Evolutionary conservation across 495 filamentous ascomycete genomes (phyloP).

Genomic region (Podospora appendiculata): DNA sequence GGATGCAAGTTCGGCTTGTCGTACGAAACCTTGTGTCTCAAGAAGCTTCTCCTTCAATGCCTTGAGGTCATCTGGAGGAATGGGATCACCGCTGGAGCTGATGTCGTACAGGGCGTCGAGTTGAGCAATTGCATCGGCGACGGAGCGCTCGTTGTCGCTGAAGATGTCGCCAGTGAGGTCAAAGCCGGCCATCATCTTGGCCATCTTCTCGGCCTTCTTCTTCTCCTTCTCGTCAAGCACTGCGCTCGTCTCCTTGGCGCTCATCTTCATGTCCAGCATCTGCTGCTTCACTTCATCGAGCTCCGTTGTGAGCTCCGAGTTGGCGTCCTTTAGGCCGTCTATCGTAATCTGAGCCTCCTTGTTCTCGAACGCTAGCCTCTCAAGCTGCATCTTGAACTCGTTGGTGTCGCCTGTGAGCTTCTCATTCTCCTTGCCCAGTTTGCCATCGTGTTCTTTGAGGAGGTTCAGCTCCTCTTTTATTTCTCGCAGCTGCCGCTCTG

Average conservation of each 20-base stretch:
- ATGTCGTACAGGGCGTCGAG: conserved; percentile 72
- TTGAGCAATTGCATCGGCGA: conserved; percentile 72
- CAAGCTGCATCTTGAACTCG: conserved; percentile 89
- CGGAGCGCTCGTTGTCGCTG: conserved; percentile 79
- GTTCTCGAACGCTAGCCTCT: conserved; percentile 89
- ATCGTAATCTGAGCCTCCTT: conserved; percentile 97
- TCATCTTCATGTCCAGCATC: conserved; percentile 90
- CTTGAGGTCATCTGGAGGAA: conserved; percentile 73
- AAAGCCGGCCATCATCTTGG: conserved; percentile 99
- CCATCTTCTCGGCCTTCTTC: conserved; percentile 98
- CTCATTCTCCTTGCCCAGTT: conserved; percentile 81
- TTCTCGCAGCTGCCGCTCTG: conserved; percentile 71
- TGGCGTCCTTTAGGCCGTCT: conserved; percentile 94
- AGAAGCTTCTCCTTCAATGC: conserved; percentile 68
- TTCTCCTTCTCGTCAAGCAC: conserved; percentile 93
- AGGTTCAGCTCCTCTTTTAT: conserved; percentile 74
- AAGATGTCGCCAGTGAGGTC: conserved; percentile 86
- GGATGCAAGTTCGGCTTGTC: conserved; percentile 82
- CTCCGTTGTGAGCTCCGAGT: conserved; percentile 81
- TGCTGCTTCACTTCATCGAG: conserved; percentile 96
- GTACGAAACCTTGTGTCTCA: conserved; percentile 85
- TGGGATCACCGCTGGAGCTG: conserved; percentile 64
- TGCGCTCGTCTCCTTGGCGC: conserved; percentile 82
- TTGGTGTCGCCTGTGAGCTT: conserved; percentile 75
- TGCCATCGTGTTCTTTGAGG: conserved; percentile 74